Evolutionary conservation across 2,329 filamentous ascomycete genomes (phyloP).

Genomic region (Phoma sp.): DNA sequence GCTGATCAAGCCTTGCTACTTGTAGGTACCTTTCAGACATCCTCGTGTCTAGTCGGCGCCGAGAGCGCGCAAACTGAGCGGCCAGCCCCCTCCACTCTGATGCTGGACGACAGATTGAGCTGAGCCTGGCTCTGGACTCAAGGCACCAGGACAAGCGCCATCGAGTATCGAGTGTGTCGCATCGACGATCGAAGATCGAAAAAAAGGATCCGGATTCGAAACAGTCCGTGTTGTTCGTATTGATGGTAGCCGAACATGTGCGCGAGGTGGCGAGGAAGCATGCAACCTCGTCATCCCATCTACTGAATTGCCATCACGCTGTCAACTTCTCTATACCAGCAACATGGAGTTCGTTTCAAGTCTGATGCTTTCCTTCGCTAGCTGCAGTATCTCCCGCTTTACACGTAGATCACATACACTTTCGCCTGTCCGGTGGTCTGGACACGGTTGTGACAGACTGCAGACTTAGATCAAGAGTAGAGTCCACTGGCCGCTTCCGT

Average conservation of each 20-base stretch:
- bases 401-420: neutral
- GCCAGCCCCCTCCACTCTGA: slow-evolving; percentile 13
- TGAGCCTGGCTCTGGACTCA: neutral
- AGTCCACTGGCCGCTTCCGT: too few relatives aligned
- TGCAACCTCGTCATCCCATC: neutral
- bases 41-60: neutral
- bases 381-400: neutral
- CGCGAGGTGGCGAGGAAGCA: neutral
- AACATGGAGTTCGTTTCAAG: neutral
- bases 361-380: neutral
- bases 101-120: neutral
- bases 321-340: neutral
- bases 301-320: neutral
- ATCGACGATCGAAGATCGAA: neutral
- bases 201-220: neutral
- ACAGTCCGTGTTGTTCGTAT: neutral
- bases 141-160: slow-evolving; percentile 4
- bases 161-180: neutral
- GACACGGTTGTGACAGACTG: neutral
- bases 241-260: neutral
- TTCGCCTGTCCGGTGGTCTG: neutral
- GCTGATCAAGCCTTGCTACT: neutral
- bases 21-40: neutral
- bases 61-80: neutral
- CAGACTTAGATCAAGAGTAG: too few relatives aligned